A percentile compares a stretch with the other conserved stretches of the same genome.
Conservation (phyloP, 805 yeast species). For the Jamesozyma jinghongensis region DNA sequence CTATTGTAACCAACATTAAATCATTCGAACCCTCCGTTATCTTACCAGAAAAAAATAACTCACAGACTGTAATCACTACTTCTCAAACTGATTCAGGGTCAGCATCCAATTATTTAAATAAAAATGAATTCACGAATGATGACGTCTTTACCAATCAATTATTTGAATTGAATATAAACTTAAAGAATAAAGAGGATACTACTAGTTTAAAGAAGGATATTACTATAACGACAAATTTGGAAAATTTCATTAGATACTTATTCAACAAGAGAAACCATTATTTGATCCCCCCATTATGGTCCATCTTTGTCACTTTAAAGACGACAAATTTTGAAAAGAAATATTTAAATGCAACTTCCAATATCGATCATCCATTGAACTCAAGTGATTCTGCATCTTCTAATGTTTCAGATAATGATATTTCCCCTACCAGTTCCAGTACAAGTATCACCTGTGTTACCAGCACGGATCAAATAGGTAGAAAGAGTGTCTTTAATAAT, state of each 20-base stretch:
- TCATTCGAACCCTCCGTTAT: constrained; percentile 20
- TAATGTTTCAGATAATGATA: background rate
- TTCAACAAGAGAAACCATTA: constrained; percentile 23
- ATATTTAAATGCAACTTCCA: constrained; percentile 34
- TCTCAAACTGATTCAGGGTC: constrained; percentile 6
- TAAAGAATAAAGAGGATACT: constrained; percentile 4
- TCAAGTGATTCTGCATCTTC: background rate
- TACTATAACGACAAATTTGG: constrained; percentile 22
- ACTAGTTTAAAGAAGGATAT: constrained; percentile 14
- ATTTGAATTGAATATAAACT: constrained; percentile 16
- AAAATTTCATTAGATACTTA: constrained; percentile 25
- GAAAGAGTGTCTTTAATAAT: constrained; percentile 26
- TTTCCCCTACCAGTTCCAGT: constrained; percentile 16
- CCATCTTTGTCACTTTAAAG: constrained; percentile 41
- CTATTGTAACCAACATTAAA: constrained; percentile 15
- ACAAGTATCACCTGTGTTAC: constrained; percentile 2
- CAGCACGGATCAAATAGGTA: background rate
- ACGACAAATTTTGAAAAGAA: constrained; percentile 40
- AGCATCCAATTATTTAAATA: background rate
- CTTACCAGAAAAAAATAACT: constrained; percentile 16
- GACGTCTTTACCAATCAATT: constrained; percentile 16
- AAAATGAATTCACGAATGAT: background rate
- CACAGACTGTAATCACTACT: constrained; percentile 21
- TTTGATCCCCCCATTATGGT: constrained; percentile 44
- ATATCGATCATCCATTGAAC: background rate